Percentiles rank a stretch among this genome's conserved stretches.
These are phyloP conservation scores for Acacia pycnantha DNA, from an alignment of 331 rosid species.

Conservation along the genomic window DNA sequence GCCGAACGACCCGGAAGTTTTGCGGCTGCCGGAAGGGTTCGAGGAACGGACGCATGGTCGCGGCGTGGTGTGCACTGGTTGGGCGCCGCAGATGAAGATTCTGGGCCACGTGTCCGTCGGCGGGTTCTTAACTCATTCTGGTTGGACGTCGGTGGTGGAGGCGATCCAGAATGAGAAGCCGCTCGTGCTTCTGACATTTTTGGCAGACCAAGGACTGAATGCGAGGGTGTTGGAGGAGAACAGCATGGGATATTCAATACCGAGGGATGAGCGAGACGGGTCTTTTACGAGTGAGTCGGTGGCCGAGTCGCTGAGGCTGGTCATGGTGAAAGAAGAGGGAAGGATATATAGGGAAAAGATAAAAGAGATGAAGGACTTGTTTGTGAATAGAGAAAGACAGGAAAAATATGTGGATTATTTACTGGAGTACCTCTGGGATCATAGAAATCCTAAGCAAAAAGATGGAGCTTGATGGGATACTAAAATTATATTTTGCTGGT, in stretches of 20 bases:
- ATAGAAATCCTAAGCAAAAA: background rate
- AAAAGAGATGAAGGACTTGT: conserved; percentile 16
- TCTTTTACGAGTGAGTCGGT: conserved; percentile 18
- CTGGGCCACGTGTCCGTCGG: conserved; percentile 41
- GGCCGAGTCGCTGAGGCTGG: conserved; percentile 33
- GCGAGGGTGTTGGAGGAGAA: conserved; percentile 36
- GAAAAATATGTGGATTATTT: conserved; percentile 26
- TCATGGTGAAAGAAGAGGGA: conserved; percentile 36
- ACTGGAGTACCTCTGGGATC: conserved; percentile 6
- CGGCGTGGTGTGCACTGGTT: conserved; percentile 37
- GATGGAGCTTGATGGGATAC: background rate
- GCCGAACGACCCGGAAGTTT: background rate
- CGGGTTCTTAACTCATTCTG: conserved; percentile 37
- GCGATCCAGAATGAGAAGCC: conserved; percentile 24
- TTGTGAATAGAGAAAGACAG: conserved; percentile 19
- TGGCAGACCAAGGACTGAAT: conserved; percentile 36
- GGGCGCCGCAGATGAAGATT: conserved; percentile 46
- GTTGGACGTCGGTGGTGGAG: conserved; percentile 45
- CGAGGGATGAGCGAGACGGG: conserved; percentile 38
- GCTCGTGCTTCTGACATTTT: conserved; percentile 32
- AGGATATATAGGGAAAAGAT: conserved; percentile 35
- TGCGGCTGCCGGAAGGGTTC: conserved; percentile 35
- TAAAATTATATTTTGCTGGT: background rate
- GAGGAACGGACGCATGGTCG: conserved; percentile 34
- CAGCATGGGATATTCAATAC: conserved; percentile 33